Evolutionary conservation across 768 basidiomycete species (phyloP).

Genomic region (Lactarius deliciosus): DNA sequence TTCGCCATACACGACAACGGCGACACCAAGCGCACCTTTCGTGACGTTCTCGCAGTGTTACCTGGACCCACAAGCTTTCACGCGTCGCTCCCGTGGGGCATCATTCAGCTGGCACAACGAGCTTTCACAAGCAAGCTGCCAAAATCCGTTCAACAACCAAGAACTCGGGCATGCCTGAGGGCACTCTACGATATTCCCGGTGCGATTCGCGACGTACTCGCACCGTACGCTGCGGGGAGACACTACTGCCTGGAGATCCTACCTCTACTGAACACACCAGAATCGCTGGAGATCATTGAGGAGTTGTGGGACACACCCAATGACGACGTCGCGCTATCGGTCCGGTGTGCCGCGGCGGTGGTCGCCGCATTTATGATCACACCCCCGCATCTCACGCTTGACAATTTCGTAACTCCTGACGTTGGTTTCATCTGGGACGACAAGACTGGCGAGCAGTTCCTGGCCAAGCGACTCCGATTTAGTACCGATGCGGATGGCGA

Average conservation of each 20-base stretch:
- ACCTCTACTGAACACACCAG: background rate
- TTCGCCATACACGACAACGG: background rate
- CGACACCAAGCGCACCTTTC: background rate
- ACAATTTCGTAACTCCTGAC: no score
- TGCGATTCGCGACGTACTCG: background rate
- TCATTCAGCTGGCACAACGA: background rate
- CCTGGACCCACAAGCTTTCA: slow-evolving; percentile 1
- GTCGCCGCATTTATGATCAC: no score
- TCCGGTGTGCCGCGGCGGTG: background rate
- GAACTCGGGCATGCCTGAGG: background rate
- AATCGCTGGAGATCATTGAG: background rate
- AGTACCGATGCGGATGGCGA: no score
- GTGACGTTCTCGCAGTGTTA: background rate
- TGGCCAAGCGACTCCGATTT: no score
- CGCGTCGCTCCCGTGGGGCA: background rate
- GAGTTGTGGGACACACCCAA: background rate
- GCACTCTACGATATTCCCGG: background rate
- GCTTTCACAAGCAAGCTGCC: background rate
- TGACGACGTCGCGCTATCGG: background rate
- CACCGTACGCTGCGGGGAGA: background rate
- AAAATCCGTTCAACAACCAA: background rate
- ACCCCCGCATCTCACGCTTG: no score
- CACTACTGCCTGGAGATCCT: background rate
- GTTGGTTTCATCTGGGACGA: background rate
- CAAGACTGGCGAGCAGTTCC: background rate